phyloP scores from a whole-genome alignment of 23 red algal genomes.

The Gracilaria domingensis region DNA sequence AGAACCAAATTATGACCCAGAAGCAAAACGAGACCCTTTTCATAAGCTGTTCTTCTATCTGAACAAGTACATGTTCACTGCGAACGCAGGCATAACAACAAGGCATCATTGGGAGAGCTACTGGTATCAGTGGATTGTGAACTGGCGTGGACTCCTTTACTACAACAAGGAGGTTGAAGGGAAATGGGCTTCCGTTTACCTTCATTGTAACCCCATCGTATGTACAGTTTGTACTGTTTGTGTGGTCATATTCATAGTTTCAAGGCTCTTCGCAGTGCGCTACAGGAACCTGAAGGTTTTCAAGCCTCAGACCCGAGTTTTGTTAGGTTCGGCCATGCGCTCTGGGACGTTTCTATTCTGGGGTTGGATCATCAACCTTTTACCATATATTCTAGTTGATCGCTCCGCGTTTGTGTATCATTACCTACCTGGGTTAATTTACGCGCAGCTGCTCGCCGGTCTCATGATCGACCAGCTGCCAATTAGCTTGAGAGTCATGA shows the following conservation, averaged over 20 bases:
- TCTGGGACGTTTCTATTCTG: constrained; percentile 78
- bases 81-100: constrained; percentile 84
- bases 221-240: constrained; percentile 44
- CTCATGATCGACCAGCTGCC: constrained; percentile 81
- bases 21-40: constrained; percentile 65
- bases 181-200: constrained; percentile 87
- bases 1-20: constrained; percentile 83
- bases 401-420: constrained; percentile 98
- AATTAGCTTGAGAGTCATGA: constrained; percentile 8
- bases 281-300: constrained; percentile 43
- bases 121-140: constrained; percentile 96
- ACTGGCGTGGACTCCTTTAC: constrained; percentile 92
- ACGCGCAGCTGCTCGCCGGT: constrained; percentile 87
- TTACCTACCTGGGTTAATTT: constrained; percentile 92
- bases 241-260: constrained; percentile 48
- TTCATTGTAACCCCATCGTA: constrained; percentile 90
- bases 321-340: constrained; percentile 32
- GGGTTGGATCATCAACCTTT: constrained; percentile 90
- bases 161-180: constrained; percentile 60
- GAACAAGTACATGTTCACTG: constrained; percentile 94
- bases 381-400: constrained; percentile 89
- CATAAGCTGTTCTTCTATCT: constrained; percentile 74
- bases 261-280: constrained; percentile 29
- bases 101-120: constrained; percentile 90
- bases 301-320: constrained; percentile 5